A percentile compares a stretch with the other conserved stretches of the same genome.
These are phyloP conservation scores for Penicillium simplicissimum DNA, from an alignment of 495 filamentous ascomycete genomes.

Conservation along the genomic window DNA sequence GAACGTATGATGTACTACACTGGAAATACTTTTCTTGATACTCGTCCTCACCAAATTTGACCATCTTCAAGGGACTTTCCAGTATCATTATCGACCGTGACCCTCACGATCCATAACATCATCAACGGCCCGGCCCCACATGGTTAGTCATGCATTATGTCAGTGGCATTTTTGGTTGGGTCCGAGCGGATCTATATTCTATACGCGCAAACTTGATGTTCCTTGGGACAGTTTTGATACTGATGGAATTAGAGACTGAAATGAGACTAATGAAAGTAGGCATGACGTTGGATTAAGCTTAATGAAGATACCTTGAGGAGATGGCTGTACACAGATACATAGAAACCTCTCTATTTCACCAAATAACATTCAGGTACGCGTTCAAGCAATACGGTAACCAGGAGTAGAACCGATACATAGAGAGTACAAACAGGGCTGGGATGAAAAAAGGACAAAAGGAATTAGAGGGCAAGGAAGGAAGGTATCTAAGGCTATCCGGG, in stretches of 20 bases:
- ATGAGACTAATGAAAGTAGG: neutral
- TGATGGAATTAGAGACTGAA: no score
- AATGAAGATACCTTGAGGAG: neutral
- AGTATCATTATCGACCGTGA: neutral
- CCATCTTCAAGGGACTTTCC: neutral
- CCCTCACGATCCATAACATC: constrained; percentile 16
- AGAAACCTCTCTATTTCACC: neutral
- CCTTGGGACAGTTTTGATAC: neutral
- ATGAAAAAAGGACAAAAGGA: no score
- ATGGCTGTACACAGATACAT: neutral
- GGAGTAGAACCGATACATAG: no score
- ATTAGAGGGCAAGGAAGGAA: no score
- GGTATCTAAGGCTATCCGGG: no score
- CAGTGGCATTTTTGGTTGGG: constrained; percentile 7
- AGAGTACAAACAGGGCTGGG: no score
- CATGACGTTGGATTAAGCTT: neutral
- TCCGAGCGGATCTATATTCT: neutral
- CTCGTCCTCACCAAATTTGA: no score
- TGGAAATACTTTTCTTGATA: neutral
- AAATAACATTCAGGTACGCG: no score
- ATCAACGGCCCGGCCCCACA: constrained; percentile 11
- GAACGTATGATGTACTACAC: neutral
- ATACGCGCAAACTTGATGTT: neutral
- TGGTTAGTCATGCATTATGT: constrained; percentile 13
- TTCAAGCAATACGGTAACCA: no score